Base-by-base conservation (phyloP, 2,329 filamentous ascomycete genomes). In the Aspergillus latus region DNA sequence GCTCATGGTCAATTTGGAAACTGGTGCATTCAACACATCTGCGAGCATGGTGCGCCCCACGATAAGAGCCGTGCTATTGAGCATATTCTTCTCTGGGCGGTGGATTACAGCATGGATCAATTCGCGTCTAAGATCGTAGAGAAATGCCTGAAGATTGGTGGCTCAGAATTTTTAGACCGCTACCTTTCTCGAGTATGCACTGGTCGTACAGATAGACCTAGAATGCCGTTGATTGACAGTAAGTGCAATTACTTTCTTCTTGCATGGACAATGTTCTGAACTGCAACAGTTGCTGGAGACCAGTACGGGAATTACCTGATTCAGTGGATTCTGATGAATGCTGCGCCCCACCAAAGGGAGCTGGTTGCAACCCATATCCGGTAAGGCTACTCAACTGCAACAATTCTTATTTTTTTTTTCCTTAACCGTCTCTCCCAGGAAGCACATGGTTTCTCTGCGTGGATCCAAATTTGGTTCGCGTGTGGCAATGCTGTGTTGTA, bases 21-120 rank as follows among this genome's bases (percentile, higher is more conserved):
- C 73, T 99, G 94, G 94, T 99, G 94, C 78, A 97, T 99, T 68
- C 94, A 99, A 77, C 94, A 99, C 76, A 92, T 99, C 66, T 99
- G 94, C 75, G 94, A 99, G 74, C 94, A 99, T 71, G 93, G 95
- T 49, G 88, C 88, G 56, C 89, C 92, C 32, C 87, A 88, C 40
- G 95, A 99, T 74, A 92, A 93, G 66, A 93, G 88, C 75, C 88
- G 92, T 64, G 94, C 95, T 44, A 88, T 97, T 68, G 93, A 99
- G 65, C 93, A 97, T 73, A 93, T 99, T 68, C 88, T 99, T 64
- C 88, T 88, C 61, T 96, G 91, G 75, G 90, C 92, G 32, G 89
- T 91, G 13, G 92, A 97, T 75, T 99, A 97, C 77, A 97, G 93
- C 76, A 97, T 96, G 84, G 94, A 99, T 66, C 94, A 99, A 70